Evolutionary conservation across 257 asterid genomes (phyloP), one percentile per base, ranked within the genome.

Genomic region (Verbascum thapsus): DNA sequence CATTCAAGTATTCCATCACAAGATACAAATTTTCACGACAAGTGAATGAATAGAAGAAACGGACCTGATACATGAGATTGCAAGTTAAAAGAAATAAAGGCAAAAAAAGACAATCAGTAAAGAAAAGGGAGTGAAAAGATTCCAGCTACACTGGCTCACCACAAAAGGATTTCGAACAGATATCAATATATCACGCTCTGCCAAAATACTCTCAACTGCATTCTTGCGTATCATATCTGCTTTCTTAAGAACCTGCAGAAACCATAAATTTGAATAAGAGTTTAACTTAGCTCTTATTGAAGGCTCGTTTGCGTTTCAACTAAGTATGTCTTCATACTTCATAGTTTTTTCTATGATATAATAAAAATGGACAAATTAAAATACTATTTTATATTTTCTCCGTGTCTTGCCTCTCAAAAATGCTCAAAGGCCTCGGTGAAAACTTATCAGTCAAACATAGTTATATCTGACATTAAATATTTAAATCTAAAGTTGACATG

Each of bases 141-240:
- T 62, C 26, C 72, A 56, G 69, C 57, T 70, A 69, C 69, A 66
- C 65, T 71, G 70, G 77, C 99, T 76, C 85, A 94, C 99, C 97
- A 94, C 99, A 77, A 94, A 94, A 66, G 96, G 98, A 83, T 94
- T 94, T 75, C 96, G 98, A 54, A 94, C 99, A 61, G 97, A 85
- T 66, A 94, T 94, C 66, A 94, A 78, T 72, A 94, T 94, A 82
- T 94, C 95, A 26, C 99, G 95, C 68, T 94, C 99, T 17, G 99
- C 99, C 80, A 94, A 80, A 66, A 94, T 94, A 84, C 99, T 94
- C 85, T 94, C 97, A 54, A 94, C 99, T 4, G 99, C 97, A 77
- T 94, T 94, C 81, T 94, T 94, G 37, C 97, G 89, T 75, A 94
- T 81, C 97, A 87, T 94, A 75, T 94, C 99, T 63, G 99, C 99